phyloP scores from a whole-genome alignment of 805 yeast genomes.

The Starmerella sirachaensis region DNA sequence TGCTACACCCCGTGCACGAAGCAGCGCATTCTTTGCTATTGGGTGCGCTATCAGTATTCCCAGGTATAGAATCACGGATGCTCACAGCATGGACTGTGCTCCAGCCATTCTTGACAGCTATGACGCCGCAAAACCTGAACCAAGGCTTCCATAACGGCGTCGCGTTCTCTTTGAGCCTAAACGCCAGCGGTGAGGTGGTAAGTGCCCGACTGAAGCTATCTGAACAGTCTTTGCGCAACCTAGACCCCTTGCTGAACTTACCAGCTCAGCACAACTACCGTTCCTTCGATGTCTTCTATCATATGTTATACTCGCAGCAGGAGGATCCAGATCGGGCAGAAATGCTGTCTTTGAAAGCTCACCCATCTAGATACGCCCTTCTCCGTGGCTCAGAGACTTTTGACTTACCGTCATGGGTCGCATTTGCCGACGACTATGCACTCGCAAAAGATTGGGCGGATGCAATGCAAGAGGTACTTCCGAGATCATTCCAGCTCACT shows the following conservation, averaged over 20 bases:
- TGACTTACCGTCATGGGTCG: constrained; percentile 29
- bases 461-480: constrained; percentile 28
- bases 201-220: constrained; percentile 25
- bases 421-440: constrained; percentile 30
- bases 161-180: constrained; percentile 26
- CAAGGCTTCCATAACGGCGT: constrained; percentile 29
- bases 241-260: constrained; percentile 27
- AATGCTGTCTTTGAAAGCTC: constrained; percentile 24
- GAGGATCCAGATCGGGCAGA: constrained; percentile 20
- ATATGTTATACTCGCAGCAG: constrained; percentile 27
- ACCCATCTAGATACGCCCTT: constrained; percentile 25
- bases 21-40: constrained; percentile 27
- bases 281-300: constrained; percentile 31
- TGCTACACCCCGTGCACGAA: constrained; percentile 26
- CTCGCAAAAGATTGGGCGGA: constrained; percentile 34
- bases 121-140: constrained; percentile 29
- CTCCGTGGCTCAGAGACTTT: constrained; percentile 25
- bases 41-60: constrained; percentile 27
- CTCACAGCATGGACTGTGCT: constrained; percentile 29
- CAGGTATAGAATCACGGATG: constrained; percentile 28
- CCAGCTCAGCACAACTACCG: constrained; percentile 22
- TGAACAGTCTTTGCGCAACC: constrained; percentile 24
- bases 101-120: constrained; percentile 30
- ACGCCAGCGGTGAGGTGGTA: constrained; percentile 26
- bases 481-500: constrained; percentile 27